phyloP scores from a whole-genome alignment of 352 stramenopile species.

The Globisporangium splendens region DNA sequence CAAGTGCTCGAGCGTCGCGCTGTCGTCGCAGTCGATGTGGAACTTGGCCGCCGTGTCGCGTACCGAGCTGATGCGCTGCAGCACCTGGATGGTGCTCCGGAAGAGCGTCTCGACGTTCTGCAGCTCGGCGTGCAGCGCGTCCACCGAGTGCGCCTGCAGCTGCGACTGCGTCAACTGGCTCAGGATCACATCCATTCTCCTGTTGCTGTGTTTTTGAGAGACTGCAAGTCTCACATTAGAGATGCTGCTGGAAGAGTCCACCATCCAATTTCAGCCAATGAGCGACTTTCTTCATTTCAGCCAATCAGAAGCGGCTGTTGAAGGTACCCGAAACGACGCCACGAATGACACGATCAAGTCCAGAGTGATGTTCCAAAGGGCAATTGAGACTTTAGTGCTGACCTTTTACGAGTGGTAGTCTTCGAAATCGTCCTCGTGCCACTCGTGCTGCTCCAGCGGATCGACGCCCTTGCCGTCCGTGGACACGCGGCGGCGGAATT shows the following conservation, averaged over 20 bases:
- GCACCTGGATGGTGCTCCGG: conserved; percentile 2
- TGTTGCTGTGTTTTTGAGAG: not conserved
- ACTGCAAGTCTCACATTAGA: not conserved
- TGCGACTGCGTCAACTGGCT: conserved; percentile 7
- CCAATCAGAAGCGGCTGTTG: not conserved
- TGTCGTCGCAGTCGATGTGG: conserved; percentile 10
- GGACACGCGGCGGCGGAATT: not conserved
- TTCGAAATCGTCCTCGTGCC: conserved; percentile 84
- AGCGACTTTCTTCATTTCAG: not conserved
- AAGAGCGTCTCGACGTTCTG: conserved; percentile 6
- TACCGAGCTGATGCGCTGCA: conserved; percentile 14
- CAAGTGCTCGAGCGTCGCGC: conserved; percentile 4
- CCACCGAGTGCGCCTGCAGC: conserved; percentile 7
- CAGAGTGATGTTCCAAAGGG: no score
- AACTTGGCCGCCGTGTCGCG: conserved; percentile 11
- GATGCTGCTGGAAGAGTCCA: not conserved
- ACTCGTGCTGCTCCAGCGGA: conserved; percentile 51
- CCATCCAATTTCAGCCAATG: conserved; percentile 7
- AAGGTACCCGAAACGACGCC: not conserved
- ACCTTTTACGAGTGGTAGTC: conserved; percentile 31
- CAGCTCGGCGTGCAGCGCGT: conserved; percentile 9
- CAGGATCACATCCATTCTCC: conserved; percentile 10
- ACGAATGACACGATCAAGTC: not conserved
- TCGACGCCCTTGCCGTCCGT: conserved; percentile 19
- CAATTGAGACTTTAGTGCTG: not conserved